Percentiles rank a stretch among this genome's conserved stretches.
Conservation (phyloP, 2,329 filamentous ascomycete species). For the Verticillium dahliae region DNA sequence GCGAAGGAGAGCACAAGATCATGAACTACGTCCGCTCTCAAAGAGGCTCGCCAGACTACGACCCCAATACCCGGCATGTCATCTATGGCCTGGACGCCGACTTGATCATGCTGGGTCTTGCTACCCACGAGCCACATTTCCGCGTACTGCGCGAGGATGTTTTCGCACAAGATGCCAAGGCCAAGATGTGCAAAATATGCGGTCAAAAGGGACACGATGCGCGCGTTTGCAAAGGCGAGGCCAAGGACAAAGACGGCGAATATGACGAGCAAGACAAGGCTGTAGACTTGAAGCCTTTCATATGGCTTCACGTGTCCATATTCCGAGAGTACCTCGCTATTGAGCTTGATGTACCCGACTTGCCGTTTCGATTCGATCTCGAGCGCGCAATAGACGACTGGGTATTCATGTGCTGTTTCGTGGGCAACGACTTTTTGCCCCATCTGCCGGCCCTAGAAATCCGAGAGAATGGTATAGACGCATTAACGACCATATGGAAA, state of each 20-base stretch:
- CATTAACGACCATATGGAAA: conserved; percentile 92
- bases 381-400: conserved; percentile 94
- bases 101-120: conserved; percentile 96
- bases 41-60: conserved; percentile 79
- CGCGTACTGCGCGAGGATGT: conserved; percentile 95
- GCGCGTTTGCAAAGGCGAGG: conserved; percentile 73
- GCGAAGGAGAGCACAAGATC: conserved; percentile 98
- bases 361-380: conserved; percentile 85
- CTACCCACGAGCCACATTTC: conserved; percentile 96
- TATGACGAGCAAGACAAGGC: conserved; percentile 75
- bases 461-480: conserved; percentile 94
- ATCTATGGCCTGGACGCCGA: conserved; percentile 98
- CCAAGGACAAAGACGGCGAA: conserved; percentile 71
- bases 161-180: conserved; percentile 81
- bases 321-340: conserved; percentile 88
- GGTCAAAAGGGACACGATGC: conserved; percentile 89
- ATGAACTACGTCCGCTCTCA: conserved; percentile 98
- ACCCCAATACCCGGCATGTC: conserved; percentile 95
- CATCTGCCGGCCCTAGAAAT: conserved; percentile 97
- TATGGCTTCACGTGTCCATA: conserved; percentile 93
- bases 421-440: conserved; percentile 96
- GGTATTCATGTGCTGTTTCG: conserved; percentile 99
- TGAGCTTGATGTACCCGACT: conserved; percentile 75
- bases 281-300: conserved; percentile 78
- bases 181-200: conserved; percentile 78